Evolutionary conservation across 768 basidiomycete species (phyloP).

Genomic region (Russula earlei): DNA sequence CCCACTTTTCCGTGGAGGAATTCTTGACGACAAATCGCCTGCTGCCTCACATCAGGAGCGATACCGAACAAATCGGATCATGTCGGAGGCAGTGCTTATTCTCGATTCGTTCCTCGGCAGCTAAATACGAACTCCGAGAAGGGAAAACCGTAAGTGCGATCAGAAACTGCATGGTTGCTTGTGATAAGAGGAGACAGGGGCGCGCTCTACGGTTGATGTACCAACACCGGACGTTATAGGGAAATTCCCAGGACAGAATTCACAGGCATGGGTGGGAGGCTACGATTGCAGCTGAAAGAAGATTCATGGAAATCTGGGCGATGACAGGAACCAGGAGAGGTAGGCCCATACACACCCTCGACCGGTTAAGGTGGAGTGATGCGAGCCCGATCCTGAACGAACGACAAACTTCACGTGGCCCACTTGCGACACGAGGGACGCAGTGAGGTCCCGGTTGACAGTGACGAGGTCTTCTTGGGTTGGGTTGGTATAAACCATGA

Average conservation of each 20-base stretch:
- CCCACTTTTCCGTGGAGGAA: background rate
- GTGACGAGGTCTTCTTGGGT: too few species aligned
- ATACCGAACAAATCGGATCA: too few species aligned
- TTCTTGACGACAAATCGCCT: background rate
- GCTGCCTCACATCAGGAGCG: background rate
- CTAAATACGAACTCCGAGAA: background rate
- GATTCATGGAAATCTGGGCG: background rate
- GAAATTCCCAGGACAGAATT: too few species aligned
- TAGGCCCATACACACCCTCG: background rate
- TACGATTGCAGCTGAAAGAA: background rate
- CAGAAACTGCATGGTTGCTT: background rate
- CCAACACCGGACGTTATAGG: too few species aligned
- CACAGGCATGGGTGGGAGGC: too few species aligned
- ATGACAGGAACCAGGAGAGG: background rate
- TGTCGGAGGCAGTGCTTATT: background rate
- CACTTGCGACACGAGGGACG: too few species aligned
- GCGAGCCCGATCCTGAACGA: too few species aligned
- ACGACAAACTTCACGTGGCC: too few species aligned
- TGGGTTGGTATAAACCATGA: too few species aligned
- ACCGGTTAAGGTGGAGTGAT: too few species aligned
- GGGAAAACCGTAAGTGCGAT: too few species aligned
- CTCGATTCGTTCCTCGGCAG: background rate
- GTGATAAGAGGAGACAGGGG: background rate
- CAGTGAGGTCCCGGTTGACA: too few species aligned
- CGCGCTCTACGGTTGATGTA: background rate